Base-by-base conservation (phyloP, 1,284 basidiomycete species). In the Cutaneotrichosporon daszewskae region DNA sequence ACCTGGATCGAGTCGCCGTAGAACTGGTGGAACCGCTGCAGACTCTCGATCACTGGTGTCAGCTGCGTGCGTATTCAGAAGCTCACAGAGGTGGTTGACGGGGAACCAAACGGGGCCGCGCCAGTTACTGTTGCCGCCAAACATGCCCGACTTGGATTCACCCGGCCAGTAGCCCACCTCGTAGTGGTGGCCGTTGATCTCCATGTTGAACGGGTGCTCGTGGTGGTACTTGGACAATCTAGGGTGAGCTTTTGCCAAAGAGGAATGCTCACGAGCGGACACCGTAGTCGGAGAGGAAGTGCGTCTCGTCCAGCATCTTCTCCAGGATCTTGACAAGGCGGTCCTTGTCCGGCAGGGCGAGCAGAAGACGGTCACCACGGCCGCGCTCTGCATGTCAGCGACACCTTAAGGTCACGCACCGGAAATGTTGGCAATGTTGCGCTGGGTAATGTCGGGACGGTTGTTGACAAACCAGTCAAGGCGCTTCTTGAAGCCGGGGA, bases 401-500 rank as follows among this genome's bases (percentile, higher is more conserved):
- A n/a, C n/a, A n/a, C n/a, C n/a, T n/a, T n/a, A n/a, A n/a, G n/a
- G n/a, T n/a, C n/a, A n/a, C n/a, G n/a, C n/a, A n/a, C n/a, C n/a
- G n/a, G n/a, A n/a, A 51, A 96, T 91, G 71, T 91, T 95, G n/a
- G 92, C 92, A 76, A 97, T 90, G 69, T 95, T 97, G 51, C 94
- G 78, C 43, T 77, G 77, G 5, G 88, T 84, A 40, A 96, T 80
- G 54, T 85, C 87, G 1, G 86, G 82, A 20, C 92, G 75, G 71
- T 97, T 88, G 62, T 95, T 83, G 46, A 97, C 81, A 74, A 97
- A 98, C 94, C 94, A 97, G 58, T 98, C 87, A 80, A 98, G 82
- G 35, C 94, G 39, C 40, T 95, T 96, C 75, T 88, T 95, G 77
- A 97, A 97, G 5, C 91, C 90, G 13, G 91, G 90, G 75, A 97